Evolutionary conservation across 2,329 filamentous ascomycete genomes (phyloP), one percentile per base, ranked within the genome.

Genomic region (Endocalyx cinctus): DNA sequence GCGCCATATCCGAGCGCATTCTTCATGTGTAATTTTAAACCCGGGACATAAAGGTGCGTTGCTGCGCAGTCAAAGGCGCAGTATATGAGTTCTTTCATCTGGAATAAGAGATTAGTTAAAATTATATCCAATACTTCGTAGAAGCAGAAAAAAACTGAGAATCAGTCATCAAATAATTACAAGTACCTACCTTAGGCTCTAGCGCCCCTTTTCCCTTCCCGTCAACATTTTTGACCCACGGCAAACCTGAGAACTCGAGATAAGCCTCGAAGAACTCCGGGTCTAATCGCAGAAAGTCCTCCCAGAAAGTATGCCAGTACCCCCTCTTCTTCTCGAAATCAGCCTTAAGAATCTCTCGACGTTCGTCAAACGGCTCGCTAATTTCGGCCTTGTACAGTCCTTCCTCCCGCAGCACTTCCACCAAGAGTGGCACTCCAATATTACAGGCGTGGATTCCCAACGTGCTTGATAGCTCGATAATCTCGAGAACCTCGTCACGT

Each of bases 191-290:
- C 55, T 70, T 68, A n/a, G 64, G 63, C 34, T 63, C 59, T 33
- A 69, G 46, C 4, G 48, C 57, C 2, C 62, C 51, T 28, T 39
- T 38, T 10, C 42, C 39, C 10, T 31, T 26, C 14, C 42, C 45
- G 12, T 39, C 29, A 4, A 49, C 57, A 13, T 47, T 40, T 33
- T 52, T 59, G 10, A 47, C 47, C 57, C 62, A 67, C 5, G 67
- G 64, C 25, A 69, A 53, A 14, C 55, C 55, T 8, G 62, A 65
- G 40, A 69, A 69, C 22, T 68, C 62, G 15, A 64, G 46, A 44
- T 70, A 71, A 1, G 60, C 65, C 27, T 56, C 62, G 46, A 71
- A 70, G 45, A 70, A 70, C 23, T 69, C 63, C 0, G 65, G 65
- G 34, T 65, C 61, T 7, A 69, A 49, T 18, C 57, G 45, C 17